Conservation (phyloP, 306 rosid species). For the Hippophae gyantsensis region DNA sequence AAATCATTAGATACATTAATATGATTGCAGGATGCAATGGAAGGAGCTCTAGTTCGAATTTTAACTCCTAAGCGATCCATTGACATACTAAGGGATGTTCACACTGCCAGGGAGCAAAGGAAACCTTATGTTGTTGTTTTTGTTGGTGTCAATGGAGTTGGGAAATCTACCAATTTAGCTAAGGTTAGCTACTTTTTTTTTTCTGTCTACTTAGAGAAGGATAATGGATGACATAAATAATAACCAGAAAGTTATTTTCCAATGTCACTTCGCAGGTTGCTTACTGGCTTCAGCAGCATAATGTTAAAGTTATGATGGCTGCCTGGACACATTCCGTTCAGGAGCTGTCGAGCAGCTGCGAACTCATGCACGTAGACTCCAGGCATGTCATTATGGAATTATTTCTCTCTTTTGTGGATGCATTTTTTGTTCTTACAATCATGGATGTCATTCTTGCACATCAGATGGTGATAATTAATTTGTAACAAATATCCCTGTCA, state of each 20-base stretch:
- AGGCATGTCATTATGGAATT: too few species aligned
- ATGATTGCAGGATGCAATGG: slow-evolving; percentile 72
- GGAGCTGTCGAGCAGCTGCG: slow-evolving; percentile 99
- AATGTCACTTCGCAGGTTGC: slow-evolving; percentile 60
- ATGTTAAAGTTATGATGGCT: slow-evolving; percentile 87
- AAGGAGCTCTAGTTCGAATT: slow-evolving; percentile 92
- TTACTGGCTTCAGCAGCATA: slow-evolving; percentile 91
- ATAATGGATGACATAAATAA: slow-evolving; percentile 3
- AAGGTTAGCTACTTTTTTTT: slow-evolving; percentile 46
- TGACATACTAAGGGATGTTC: slow-evolving; percentile 89
- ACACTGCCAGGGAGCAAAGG: slow-evolving; percentile 87
- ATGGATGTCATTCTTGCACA: too few species aligned
- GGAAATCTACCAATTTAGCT: slow-evolving; percentile 95
- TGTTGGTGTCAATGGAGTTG: slow-evolving; percentile 98
- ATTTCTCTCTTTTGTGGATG: background rate
- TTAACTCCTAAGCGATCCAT: slow-evolving; percentile 88
- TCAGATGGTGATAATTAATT: too few species aligned
- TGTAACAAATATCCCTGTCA: slow-evolving; percentile 21
- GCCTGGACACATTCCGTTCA: slow-evolving; percentile 98
- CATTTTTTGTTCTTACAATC: background rate
- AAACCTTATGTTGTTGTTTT: slow-evolving; percentile 94
- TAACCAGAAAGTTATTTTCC: slow-evolving; percentile 16
- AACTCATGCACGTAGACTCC: slow-evolving; percentile 97
- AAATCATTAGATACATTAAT: background rate
- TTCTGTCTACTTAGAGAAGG: slow-evolving; percentile 8